A percentile compares a stretch with the other conserved stretches of the same genome.
These are phyloP conservation scores for Nothophytophthora sp. DNA, from an alignment of 352 stramenopile species.

Conservation along the genomic window DNA sequence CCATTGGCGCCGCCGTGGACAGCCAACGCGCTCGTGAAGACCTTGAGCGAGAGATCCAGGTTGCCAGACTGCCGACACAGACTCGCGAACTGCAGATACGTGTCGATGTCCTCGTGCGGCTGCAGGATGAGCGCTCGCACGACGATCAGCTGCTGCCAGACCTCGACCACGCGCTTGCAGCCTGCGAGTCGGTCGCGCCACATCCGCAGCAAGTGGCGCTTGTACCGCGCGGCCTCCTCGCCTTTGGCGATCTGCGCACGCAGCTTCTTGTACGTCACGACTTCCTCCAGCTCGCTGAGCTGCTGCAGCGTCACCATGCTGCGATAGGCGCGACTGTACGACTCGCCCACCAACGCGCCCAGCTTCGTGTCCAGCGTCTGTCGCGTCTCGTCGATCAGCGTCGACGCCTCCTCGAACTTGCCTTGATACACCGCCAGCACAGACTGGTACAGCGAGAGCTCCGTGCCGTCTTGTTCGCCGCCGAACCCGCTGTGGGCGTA, in stretches of 20 bases:
- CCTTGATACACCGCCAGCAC: constrained; percentile 95
- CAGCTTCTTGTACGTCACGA: constrained; percentile 82
- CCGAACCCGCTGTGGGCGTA: constrained; percentile 31
- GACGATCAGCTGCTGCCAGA: constrained; percentile 91
- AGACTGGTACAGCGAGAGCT: constrained; percentile 75
- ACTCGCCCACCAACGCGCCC: constrained; percentile 97
- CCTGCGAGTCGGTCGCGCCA: constrained; percentile 51
- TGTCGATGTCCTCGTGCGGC: constrained; percentile 74
- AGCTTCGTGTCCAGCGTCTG: constrained; percentile 97
- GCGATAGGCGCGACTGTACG: constrained; percentile 96
- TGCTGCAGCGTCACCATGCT: constrained; percentile 98
- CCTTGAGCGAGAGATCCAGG: constrained; percentile 65
- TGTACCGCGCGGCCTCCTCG: too few species aligned
- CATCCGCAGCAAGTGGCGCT: constrained; percentile 66
- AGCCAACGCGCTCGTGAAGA: constrained; percentile 65
- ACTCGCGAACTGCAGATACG: constrained; percentile 88
- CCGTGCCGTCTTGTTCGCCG: constrained; percentile 39
- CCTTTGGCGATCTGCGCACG: constrained; percentile 82
- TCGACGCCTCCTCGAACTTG: constrained; percentile 92
- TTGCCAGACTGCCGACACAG: constrained; percentile 85
- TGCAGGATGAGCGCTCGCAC: constrained; percentile 82
- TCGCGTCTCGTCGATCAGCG: constrained; percentile 93
- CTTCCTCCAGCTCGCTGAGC: constrained; percentile 96
- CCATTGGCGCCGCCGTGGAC: constrained; percentile 26
- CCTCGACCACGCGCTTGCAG: constrained; percentile 81